Evolutionary conservation across 2,329 filamentous ascomycete genomes (phyloP).

Genomic region (Trichoderma harzianum): DNA sequence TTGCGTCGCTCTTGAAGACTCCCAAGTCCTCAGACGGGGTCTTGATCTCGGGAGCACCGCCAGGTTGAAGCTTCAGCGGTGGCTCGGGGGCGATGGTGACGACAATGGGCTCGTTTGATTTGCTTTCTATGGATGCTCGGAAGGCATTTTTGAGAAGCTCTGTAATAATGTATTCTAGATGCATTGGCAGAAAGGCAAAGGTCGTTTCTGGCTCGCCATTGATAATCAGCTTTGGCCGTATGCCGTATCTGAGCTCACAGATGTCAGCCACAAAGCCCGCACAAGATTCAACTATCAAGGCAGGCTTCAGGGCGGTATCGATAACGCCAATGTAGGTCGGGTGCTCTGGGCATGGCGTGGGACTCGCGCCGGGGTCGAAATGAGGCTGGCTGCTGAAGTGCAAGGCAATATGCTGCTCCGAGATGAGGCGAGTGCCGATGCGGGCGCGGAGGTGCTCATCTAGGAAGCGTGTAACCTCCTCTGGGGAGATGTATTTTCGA

Average conservation of each 20-base stretch:
- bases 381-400: slow-evolving; percentile 72
- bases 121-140: slow-evolving; percentile 82
- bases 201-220: slow-evolving; percentile 83
- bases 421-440: slow-evolving; percentile 90
- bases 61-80: slow-evolving; percentile 31
- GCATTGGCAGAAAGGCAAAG: slow-evolving; percentile 91
- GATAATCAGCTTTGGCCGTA: slow-evolving; percentile 75
- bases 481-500: slow-evolving; percentile 78
- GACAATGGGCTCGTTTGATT: slow-evolving; percentile 78
- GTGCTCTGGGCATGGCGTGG: slow-evolving; percentile 49
- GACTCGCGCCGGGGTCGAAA: slow-evolving; percentile 51
- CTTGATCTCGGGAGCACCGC: slow-evolving; percentile 28
- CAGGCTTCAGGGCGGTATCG: slow-evolving; percentile 81
- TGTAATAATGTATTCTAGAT: slow-evolving; percentile 95
- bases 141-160: slow-evolving; percentile 97
- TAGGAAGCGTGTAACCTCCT: slow-evolving; percentile 84
- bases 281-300: slow-evolving; percentile 76
- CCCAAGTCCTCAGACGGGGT: slow-evolving; percentile 38
- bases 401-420: slow-evolving; percentile 93
- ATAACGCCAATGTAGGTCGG: slow-evolving; percentile 88
- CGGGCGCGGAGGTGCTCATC: slow-evolving; percentile 91
- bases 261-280: slow-evolving; percentile 92
- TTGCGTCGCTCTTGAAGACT: slow-evolving; percentile 44
- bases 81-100: slow-evolving; percentile 82
- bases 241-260: slow-evolving; percentile 92